A percentile compares a stretch with the other conserved stretches of the same genome.
These are phyloP conservation scores for Myxozyma lipomycoides DNA, from an alignment of 805 yeast species.

Conservation along the genomic window DNA sequence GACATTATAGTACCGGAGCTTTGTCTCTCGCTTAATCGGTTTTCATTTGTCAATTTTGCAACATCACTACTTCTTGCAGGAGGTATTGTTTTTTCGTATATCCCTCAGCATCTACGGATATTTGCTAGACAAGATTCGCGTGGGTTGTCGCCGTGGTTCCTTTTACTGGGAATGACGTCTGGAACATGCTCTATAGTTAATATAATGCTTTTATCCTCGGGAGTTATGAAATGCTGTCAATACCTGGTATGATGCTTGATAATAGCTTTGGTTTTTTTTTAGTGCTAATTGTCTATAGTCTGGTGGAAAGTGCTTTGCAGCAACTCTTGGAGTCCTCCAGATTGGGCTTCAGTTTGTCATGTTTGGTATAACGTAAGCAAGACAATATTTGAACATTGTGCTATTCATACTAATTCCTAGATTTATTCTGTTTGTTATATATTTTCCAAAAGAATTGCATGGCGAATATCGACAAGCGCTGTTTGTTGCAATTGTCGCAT, in stretches of 20 bases:
- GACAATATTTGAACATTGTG: neutral
- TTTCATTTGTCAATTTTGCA: constrained; percentile 48
- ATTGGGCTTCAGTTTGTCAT: constrained; percentile 60
- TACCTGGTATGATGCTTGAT: constrained; percentile 35
- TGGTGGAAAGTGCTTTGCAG: constrained; percentile 57
- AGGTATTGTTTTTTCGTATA: constrained; percentile 66
- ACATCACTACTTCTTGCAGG: constrained; percentile 53
- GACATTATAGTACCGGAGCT: constrained; percentile 2
- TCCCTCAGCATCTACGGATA: constrained; percentile 70
- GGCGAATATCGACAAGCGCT: constrained; percentile 8
- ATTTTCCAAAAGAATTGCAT: constrained; percentile 12
- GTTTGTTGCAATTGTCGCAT: constrained; percentile 38
- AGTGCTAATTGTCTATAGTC: constrained; percentile 24
- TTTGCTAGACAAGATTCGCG: constrained; percentile 59
- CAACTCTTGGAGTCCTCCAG: constrained; percentile 63
- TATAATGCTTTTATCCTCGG: constrained; percentile 55
- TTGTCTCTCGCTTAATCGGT: constrained; percentile 38
- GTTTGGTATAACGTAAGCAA: constrained; percentile 47
- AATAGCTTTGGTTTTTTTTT: neutral
- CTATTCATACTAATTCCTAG: neutral
- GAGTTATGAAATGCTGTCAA: constrained; percentile 61
- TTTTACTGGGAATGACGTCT: constrained; percentile 65
- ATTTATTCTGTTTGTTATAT: constrained; percentile 13
- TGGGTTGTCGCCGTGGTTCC: constrained; percentile 70
- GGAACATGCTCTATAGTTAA: constrained; percentile 67